These are phyloP conservation scores for Diaporthe citrichinensis DNA, from an alignment of 2,329 filamentous ascomycete genomes.

Conservation along the genomic window DNA sequence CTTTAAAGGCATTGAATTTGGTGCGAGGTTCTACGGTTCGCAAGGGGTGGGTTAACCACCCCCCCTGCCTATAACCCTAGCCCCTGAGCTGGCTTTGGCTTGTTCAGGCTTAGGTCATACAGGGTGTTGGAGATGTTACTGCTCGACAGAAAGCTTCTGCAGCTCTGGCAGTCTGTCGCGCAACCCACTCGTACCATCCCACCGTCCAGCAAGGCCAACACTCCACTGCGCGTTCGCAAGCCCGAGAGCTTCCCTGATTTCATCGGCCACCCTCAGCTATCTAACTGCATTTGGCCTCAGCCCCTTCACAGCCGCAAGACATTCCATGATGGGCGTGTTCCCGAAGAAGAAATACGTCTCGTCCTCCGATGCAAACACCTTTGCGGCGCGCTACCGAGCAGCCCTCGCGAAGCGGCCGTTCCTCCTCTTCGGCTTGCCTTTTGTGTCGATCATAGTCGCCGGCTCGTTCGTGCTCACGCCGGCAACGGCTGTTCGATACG, in stretches of 20 bases:
- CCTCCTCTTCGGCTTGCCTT: slow-evolving; percentile 92
- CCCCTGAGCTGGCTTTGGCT: not conserved
- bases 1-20: slow-evolving; percentile 25
- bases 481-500: slow-evolving; percentile 93
- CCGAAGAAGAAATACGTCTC: slow-evolving; percentile 79
- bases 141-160: not conserved
- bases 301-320: not conserved
- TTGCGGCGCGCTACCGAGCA: slow-evolving; percentile 84
- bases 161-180: not conserved
- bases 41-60: not conserved
- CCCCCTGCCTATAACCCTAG: slow-evolving; percentile 28
- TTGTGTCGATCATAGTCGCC: slow-evolving; percentile 89
- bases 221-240: not conserved
- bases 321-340: slow-evolving; percentile 71
- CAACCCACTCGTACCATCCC: not conserved
- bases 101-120: slow-evolving; percentile 20
- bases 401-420: slow-evolving; percentile 86
- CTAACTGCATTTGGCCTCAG: not conserved
- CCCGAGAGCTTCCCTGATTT: not conserved
- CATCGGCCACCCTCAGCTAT: not conserved
- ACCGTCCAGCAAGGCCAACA: not conserved
- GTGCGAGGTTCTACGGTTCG: not conserved
- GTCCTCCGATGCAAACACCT: slow-evolving; percentile 73
- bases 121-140: not conserved
- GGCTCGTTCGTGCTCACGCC: slow-evolving; percentile 96